phyloP scores from a whole-genome alignment of 345 rosid species.

The Pelargonium nanum region DNA sequence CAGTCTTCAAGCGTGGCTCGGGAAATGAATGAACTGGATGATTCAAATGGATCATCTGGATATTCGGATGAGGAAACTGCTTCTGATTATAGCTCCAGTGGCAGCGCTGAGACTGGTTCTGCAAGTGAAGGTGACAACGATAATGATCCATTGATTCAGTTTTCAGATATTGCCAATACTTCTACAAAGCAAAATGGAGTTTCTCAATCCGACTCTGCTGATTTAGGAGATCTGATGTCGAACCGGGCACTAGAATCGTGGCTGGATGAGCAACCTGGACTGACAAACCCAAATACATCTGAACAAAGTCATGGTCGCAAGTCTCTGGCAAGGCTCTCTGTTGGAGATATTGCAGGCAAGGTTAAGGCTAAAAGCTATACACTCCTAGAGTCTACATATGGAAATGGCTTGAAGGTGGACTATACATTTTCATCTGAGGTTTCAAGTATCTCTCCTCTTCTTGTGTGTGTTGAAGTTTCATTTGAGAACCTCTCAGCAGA shows the following conservation, averaged over 20 bases:
- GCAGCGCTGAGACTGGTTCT: conserved; percentile 32
- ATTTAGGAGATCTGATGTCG: conserved; percentile 51
- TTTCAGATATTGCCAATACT: conserved; percentile 40
- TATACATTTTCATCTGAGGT: conserved; percentile 66
- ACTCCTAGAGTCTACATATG: conserved; percentile 68
- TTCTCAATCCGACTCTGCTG: conserved; percentile 19
- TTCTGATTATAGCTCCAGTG: conserved; percentile 51
- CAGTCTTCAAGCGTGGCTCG: conserved; percentile 19
- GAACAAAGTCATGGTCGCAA: conserved; percentile 26
- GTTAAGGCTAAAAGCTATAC: conserved; percentile 59
- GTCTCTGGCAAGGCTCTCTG: conserved; percentile 67
- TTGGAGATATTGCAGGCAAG: conserved; percentile 56
- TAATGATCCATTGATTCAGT: conserved; percentile 61
- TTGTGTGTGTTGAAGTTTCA: conserved; percentile 51
- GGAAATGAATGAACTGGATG: conserved; percentile 23
- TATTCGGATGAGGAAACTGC: conserved; percentile 53
- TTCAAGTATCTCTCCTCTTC: conserved; percentile 51
- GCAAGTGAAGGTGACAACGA: conserved; percentile 31
- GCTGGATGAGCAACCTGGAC: conserved; percentile 71
- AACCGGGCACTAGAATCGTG: conserved; percentile 65
- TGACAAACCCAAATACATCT: conserved; percentile 32
- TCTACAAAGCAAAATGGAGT: conserved; percentile 18
- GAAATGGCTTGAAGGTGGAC: conserved; percentile 79
- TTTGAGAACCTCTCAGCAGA: conserved; percentile 67
- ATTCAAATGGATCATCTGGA: conserved; percentile 39